phyloP scores from a whole-genome alignment of 2,329 filamentous ascomycete species.

The Cladosporium oxysporum region DNA sequence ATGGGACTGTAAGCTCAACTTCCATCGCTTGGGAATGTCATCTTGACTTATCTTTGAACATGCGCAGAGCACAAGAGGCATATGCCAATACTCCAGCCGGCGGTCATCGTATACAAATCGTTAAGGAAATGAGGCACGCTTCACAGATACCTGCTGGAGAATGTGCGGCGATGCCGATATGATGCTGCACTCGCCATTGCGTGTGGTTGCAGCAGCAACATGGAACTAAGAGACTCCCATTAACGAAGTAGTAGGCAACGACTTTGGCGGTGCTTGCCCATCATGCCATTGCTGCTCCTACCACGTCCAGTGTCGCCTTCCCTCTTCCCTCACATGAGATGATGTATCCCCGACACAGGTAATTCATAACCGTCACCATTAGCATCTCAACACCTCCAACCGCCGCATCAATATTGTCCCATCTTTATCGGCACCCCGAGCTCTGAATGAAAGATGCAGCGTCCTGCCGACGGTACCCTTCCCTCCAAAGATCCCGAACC shows the following conservation, averaged over 20 bases:
- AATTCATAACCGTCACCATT: background rate
- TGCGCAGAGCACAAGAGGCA: background rate
- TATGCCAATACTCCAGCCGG: background rate
- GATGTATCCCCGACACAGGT: background rate
- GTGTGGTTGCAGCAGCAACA: background rate
- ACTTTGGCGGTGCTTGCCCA: background rate
- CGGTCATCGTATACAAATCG: background rate
- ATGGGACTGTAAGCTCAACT: background rate
- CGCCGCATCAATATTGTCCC: background rate
- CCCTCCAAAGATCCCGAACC: slow-evolving; percentile 2
- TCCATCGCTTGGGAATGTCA: background rate
- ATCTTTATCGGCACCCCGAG: slow-evolving; percentile 6
- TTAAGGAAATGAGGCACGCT: background rate
- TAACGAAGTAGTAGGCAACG: background rate
- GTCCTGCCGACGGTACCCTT: background rate
- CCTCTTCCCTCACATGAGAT: background rate
- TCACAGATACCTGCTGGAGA: background rate
- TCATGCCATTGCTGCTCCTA: background rate
- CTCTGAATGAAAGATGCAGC: slow-evolving; percentile 18
- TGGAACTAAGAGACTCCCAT: background rate
- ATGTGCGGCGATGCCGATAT: background rate
- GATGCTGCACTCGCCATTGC: background rate
- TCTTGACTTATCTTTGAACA: background rate
- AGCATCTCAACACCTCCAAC: background rate
- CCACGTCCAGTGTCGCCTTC: background rate